Evolutionary conservation across 441 rosid species (phyloP), one percentile per base, ranked within the genome.

Genomic region (Gossypium schwendimanii): DNA sequence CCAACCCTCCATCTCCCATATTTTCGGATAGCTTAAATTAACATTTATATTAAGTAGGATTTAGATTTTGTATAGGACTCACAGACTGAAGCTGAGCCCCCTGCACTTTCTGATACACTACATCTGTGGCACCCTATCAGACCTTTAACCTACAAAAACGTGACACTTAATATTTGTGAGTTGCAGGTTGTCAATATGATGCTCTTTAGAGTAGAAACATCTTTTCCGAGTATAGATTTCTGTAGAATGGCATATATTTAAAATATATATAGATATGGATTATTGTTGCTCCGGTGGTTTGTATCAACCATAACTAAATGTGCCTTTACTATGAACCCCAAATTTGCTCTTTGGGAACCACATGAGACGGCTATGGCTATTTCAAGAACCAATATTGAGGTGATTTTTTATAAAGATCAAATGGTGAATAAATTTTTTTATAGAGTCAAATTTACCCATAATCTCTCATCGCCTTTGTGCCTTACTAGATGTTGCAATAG

Each of bases 21-120:
- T 26, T 10, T 57, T 17, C n/a, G 68, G 70, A 18, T 74, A 71
- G 54, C 72, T 62, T 74, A 66, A 15, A 17, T 76, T 66, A 74
- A 76, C 76, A 78, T 64, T 65, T 77, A 77, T 73, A 68, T 70
- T 69, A 58, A 20, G 64, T 72, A 58, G 69, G 70, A 53, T 50
- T 63, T 72, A 79, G 73, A 70, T 74, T 17, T 60, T 89, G 91
- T 88, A 88, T 84, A 89, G 88, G 85, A 33, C 58, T 72, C 64
- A 57, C 53, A 36, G 21, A 74, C 68, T 50, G 33, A 63, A 71
- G 70, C 70, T 18, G 60, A 74, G 54, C 53, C 11, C 63, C 62
- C 18, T 20, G 17, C 65, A 70, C 7, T 12, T 26, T 33, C 54
- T 36, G 45, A 36, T 14, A 50, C 50, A 39, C 33, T 31, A 31